Evolutionary conservation across 2,329 filamentous ascomycete genomes (phyloP).

Genomic region (Pyricularia grisea): DNA sequence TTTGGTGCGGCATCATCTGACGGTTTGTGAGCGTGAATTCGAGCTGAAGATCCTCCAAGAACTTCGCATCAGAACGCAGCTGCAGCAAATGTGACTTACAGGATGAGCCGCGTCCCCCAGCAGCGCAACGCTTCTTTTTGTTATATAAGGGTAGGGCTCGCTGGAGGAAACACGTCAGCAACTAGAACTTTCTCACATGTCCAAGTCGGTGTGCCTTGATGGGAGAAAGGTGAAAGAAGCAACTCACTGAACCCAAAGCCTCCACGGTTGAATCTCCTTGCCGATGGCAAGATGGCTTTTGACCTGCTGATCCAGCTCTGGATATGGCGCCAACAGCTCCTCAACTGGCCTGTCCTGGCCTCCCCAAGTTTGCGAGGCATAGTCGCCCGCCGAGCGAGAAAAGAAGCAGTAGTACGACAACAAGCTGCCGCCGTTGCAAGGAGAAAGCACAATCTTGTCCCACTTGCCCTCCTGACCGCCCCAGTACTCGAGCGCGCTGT

Average conservation of each 20-base stretch:
- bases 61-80: too few species aligned
- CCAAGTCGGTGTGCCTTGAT: too few species aligned
- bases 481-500: constrained; percentile 61
- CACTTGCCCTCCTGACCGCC: constrained; percentile 45
- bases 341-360: not conserved
- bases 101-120: not conserved
- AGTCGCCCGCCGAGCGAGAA: constrained; percentile 49
- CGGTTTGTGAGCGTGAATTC: not conserved
- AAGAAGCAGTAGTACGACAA: constrained; percentile 58
- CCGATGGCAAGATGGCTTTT: not conserved
- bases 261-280: not conserved
- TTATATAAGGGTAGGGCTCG: not conserved
- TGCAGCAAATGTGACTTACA: not conserved
- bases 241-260: not conserved
- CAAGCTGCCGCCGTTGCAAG: constrained; percentile 53
- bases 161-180: not conserved
- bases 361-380: constrained; percentile 44
- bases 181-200: too few species aligned
- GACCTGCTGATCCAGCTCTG: not conserved
- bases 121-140: not conserved
- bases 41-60: not conserved
- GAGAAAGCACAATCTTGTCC: constrained; percentile 62
- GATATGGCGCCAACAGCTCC: not conserved
- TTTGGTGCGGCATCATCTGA: constrained; percentile 38
- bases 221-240: not conserved